A percentile compares a stretch with the other conserved stretches of the same genome.
Conservation (phyloP, 2,329 filamentous ascomycete species). For the Teratosphaeria epicoccoides region DNA sequence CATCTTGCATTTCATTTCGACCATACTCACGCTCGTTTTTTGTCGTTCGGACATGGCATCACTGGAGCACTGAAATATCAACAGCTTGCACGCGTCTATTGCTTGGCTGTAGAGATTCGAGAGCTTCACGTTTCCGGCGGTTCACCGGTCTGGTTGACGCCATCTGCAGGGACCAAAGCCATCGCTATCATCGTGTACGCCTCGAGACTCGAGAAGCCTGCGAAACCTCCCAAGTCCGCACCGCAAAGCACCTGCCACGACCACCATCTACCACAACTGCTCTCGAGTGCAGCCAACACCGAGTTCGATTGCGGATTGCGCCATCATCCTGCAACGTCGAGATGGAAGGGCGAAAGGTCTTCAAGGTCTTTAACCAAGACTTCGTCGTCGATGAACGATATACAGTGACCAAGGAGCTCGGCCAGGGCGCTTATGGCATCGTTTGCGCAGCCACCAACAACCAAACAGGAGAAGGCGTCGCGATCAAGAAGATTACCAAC, state of each 20-base stretch:
- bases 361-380: constrained; percentile 99
- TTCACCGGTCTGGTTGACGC: neutral
- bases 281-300: neutral
- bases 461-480: constrained; percentile 83
- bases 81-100: neutral
- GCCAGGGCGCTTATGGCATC: constrained; percentile 96
- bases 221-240: neutral
- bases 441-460: constrained; percentile 93
- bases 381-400: constrained; percentile 98
- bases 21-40: neutral
- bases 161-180: neutral
- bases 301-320: neutral
- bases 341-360: constrained; percentile 65
- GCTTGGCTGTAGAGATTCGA: neutral
- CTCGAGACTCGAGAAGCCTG: too few species aligned
- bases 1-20: neutral
- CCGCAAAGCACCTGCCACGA: neutral
- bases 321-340: neutral
- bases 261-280: neutral
- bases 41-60: neutral
- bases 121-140: neutral
- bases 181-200: too few species aligned
- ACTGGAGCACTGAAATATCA: neutral
- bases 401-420: constrained; percentile 96
- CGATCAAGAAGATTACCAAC: constrained; percentile 99